Evolutionary conservation across 2,329 filamentous ascomycete species (phyloP).

Genomic region (Hypoxylon sp.): DNA sequence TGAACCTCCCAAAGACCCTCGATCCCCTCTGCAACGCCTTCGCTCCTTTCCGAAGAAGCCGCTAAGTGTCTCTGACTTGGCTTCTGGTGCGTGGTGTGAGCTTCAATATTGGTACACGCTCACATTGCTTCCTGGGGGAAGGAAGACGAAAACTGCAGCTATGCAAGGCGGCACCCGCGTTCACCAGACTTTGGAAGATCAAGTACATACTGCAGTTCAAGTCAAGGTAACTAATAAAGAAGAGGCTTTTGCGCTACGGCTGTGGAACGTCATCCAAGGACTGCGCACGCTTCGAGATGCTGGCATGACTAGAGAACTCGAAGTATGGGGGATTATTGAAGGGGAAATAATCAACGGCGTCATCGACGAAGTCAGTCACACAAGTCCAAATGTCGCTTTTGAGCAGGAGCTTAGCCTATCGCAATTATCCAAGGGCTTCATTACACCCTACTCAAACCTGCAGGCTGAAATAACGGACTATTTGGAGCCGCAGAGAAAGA

Average conservation of each 20-base stretch:
- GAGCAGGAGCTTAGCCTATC: conserved; percentile 71
- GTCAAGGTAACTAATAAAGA: conserved; percentile 82
- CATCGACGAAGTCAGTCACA: conserved; percentile 87
- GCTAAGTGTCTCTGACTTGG: conserved; percentile 88
- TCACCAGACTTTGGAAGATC: conserved; percentile 86
- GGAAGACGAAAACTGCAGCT: conserved; percentile 80
- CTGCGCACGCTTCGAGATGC: conserved; percentile 79
- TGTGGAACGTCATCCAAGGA: conserved; percentile 95
- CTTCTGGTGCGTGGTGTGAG: conserved; percentile 95
- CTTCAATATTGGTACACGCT: conserved; percentile 93
- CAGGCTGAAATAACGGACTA: conserved; percentile 61
- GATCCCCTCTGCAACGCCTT: conserved; percentile 81
- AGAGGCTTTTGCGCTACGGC: conserved; percentile 83
- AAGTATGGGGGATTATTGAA: conserved; percentile 88
- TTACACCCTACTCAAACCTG: conserved; percentile 36
- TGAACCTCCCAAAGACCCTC: conserved; percentile 53
- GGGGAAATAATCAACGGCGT: conserved; percentile 89
- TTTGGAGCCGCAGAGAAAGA: conserved; percentile 54
- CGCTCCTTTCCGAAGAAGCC: conserved; percentile 82
- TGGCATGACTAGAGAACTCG: conserved; percentile 81
- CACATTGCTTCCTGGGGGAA: conserved; percentile 78
- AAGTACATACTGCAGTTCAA: conserved; percentile 83
- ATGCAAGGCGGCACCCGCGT: conserved; percentile 88
- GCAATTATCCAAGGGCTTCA: conserved; percentile 54
- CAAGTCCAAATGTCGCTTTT: conserved; percentile 79